phyloP scores from a whole-genome alignment of 495 filamentous ascomycete species.

The Neurospora sp. region DNA sequence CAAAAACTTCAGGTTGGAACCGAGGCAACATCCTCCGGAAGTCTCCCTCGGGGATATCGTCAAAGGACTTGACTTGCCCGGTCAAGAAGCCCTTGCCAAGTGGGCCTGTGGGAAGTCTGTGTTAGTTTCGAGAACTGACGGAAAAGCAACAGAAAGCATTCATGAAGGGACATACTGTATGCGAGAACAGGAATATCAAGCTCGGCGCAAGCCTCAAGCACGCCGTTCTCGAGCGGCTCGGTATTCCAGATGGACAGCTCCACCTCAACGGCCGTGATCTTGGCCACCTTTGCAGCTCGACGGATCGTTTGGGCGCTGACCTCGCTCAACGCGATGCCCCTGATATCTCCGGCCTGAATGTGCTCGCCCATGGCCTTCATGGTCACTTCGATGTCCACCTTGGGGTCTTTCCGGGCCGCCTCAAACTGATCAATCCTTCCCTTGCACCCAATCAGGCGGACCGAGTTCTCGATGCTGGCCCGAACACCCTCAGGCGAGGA shows the following conservation, averaged over 20 bases:
- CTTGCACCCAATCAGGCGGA: slow-evolving; percentile 56
- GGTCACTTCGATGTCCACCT: slow-evolving; percentile 38
- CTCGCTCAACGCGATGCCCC: slow-evolving; percentile 66
- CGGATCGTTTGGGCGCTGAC: slow-evolving; percentile 64
- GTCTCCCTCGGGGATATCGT: slow-evolving; percentile 56
- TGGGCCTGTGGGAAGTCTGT: slow-evolving; percentile 4
- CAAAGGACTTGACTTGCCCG: slow-evolving; percentile 49
- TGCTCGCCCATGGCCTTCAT: slow-evolving; percentile 45
- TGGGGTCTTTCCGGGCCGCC: slow-evolving; percentile 60
- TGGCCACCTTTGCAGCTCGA: slow-evolving; percentile 56
- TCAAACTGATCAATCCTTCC: slow-evolving; percentile 80
- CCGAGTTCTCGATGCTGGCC: slow-evolving; percentile 56
- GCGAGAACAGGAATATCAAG: slow-evolving; percentile 64
- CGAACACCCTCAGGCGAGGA: slow-evolving; percentile 53
- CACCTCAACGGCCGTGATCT: slow-evolving; percentile 68
- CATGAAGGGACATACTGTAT: slow-evolving; percentile 38
- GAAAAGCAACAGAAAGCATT: background rate
- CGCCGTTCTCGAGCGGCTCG: slow-evolving; percentile 61
- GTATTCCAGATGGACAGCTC: slow-evolving; percentile 65
- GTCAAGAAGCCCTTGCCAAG: slow-evolving; percentile 34
- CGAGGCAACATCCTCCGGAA: slow-evolving; percentile 45
- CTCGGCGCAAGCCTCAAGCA: slow-evolving; percentile 61
- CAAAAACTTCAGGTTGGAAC: slow-evolving; percentile 61
- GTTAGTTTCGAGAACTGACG: slow-evolving; percentile 5
- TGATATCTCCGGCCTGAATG: slow-evolving; percentile 65